Evolutionary conservation across 2,329 filamentous ascomycete genomes (phyloP).

Genomic region (Ampelomyces quisqualis): DNA sequence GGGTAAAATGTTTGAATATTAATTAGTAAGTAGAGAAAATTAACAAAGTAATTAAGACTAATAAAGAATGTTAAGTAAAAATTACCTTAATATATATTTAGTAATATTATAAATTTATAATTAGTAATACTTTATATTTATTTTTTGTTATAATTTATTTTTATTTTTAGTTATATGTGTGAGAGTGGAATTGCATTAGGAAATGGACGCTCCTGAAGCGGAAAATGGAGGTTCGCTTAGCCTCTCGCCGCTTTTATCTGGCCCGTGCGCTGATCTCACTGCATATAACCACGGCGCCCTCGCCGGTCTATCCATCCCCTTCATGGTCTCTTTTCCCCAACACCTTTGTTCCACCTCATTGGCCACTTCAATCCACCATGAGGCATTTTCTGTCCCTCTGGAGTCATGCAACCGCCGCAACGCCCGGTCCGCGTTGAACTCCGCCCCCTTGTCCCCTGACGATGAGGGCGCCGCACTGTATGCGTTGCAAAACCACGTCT

Average conservation of each 20-base stretch:
- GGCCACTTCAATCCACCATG: constrained; percentile 8
- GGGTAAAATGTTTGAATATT: no score
- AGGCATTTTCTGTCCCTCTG: constrained; percentile 18
- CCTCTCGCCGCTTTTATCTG: constrained; percentile 23
- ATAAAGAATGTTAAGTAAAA: no score
- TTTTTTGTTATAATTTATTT: constrained; percentile 1
- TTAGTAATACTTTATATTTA: no score
- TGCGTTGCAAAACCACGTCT: background rate
- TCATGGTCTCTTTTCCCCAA: constrained; percentile 16
- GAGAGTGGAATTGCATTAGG: constrained; percentile 19
- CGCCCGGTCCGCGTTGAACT: constrained; percentile 3
- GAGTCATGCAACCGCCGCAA: constrained; percentile 14
- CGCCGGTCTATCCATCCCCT: constrained; percentile 10
- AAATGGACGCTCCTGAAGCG: constrained; percentile 18
- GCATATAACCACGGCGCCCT: constrained; percentile 21
- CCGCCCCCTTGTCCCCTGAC: background rate
- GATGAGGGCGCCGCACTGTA: background rate
- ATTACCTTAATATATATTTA: no score
- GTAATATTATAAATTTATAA: no score
- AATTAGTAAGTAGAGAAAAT: no score
- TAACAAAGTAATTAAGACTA: no score
- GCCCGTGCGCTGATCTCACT: constrained; percentile 19
- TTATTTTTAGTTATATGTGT: constrained; percentile 18
- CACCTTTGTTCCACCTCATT: constrained; percentile 10
- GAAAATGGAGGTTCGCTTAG: constrained; percentile 22